A percentile compares a stretch with the other conserved stretches of the same genome.
Conservation (phyloP, 768 basidiomycete species). For the Auriculariales sp. region DNA sequence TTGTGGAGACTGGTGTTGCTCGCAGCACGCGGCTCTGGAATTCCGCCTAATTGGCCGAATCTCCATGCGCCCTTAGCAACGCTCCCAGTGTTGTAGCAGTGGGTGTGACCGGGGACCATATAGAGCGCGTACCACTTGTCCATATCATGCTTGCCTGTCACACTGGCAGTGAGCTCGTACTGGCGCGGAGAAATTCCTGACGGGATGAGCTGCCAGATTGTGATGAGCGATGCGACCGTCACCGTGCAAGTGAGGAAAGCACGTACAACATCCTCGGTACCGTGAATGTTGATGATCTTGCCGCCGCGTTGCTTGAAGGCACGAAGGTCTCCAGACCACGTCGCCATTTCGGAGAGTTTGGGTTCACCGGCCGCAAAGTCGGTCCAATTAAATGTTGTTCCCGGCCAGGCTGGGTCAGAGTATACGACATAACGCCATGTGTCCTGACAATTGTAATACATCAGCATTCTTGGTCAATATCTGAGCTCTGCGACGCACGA, state of each 20-base stretch:
- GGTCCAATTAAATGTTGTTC: background rate
- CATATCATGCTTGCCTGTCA: too few relatives aligned
- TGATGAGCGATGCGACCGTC: too few relatives aligned
- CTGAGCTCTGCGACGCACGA: background rate
- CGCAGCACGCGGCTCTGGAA: background rate
- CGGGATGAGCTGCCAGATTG: too few relatives aligned
- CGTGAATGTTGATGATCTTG: constrained; percentile 15
- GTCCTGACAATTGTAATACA: background rate
- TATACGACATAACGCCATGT: background rate
- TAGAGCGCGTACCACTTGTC: constrained; percentile 20
- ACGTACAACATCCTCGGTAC: constrained; percentile 4
- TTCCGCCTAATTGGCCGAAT: constrained; percentile 11
- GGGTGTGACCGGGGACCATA: constrained; percentile 18
- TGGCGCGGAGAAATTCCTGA: too few relatives aligned
- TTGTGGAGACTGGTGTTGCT: background rate
- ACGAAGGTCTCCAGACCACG: constrained; percentile 9
- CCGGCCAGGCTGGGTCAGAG: background rate
- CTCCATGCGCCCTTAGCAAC: constrained; percentile 15
- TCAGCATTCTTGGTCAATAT: too few relatives aligned
- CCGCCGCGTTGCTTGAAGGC: constrained; percentile 13
- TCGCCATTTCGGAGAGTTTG: too few relatives aligned
- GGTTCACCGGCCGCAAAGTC: too few relatives aligned
- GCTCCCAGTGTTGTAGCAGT: constrained; percentile 17
- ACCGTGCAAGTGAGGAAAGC: background rate
- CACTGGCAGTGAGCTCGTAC: too few relatives aligned